phyloP scores from a whole-genome alignment of 352 stramenopile species.

The Pythium aquatile region DNA sequence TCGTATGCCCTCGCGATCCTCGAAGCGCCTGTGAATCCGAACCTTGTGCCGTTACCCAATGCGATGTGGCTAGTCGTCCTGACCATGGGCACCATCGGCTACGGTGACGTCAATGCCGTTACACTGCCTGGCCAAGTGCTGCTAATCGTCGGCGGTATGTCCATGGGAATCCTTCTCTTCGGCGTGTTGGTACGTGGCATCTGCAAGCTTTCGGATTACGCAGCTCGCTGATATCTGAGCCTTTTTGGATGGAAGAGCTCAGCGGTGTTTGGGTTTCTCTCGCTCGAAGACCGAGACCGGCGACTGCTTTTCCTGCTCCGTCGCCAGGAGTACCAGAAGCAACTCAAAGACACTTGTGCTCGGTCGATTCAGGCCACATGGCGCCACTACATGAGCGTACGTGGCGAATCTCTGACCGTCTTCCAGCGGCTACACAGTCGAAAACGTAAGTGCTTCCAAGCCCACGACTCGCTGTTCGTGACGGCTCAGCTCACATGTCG shows the following conservation, averaged over 20 bases:
- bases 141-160: constrained; percentile 64
- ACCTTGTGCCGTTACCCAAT: constrained; percentile 56
- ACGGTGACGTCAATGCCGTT: constrained; percentile 59
- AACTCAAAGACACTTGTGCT: constrained; percentile 46
- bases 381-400: constrained; percentile 29
- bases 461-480: background rate
- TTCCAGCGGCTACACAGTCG: background rate
- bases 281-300: constrained; percentile 52
- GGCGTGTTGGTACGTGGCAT: constrained; percentile 51
- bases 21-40: constrained; percentile 61
- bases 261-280: constrained; percentile 58
- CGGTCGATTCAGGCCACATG: constrained; percentile 65
- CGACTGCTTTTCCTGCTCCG: constrained; percentile 56
- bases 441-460: constrained; percentile 4
- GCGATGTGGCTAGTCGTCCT: constrained; percentile 68
- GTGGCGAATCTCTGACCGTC: background rate
- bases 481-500: background rate
- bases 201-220: too few relatives aligned
- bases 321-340: constrained; percentile 40
- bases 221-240: background rate
- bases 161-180: constrained; percentile 65
- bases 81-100: constrained; percentile 77
- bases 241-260: constrained; percentile 39
- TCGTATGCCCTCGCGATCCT: constrained; percentile 68
- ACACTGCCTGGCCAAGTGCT: constrained; percentile 58